These are phyloP conservation scores for Cordyceps pruinosa DNA, from an alignment of 2,329 filamentous ascomycete genomes.

Conservation along the genomic window DNA sequence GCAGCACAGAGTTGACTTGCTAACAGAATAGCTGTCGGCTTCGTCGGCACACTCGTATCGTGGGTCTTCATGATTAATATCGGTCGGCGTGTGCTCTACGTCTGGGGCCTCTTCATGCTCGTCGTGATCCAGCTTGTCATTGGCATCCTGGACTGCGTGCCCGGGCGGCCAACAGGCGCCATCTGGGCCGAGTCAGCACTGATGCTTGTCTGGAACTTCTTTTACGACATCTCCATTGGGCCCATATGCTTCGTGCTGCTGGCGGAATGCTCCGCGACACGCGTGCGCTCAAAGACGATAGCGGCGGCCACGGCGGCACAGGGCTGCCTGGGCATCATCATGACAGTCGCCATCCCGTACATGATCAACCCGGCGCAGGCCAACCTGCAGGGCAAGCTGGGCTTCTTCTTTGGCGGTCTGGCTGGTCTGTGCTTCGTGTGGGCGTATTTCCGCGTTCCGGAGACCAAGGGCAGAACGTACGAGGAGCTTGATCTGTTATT, in stretches of 20 bases:
- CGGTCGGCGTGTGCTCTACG: slow-evolving; percentile 33
- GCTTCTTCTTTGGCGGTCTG: slow-evolving; percentile 26
- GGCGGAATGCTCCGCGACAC: slow-evolving; percentile 34
- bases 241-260: slow-evolving; percentile 38
- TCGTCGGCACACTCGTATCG: slow-evolving; percentile 31
- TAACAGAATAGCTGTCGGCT: slow-evolving; percentile 31
- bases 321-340: slow-evolving; percentile 22
- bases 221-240: slow-evolving; percentile 37
- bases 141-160: slow-evolving; percentile 44
- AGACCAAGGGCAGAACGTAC: slow-evolving; percentile 26
- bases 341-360: slow-evolving; percentile 25
- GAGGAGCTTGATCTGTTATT: slow-evolving; percentile 31
- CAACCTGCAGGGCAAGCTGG: slow-evolving; percentile 30
- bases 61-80: slow-evolving; percentile 31
- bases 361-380: slow-evolving; percentile 28
- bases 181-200: slow-evolving; percentile 30
- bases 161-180: slow-evolving; percentile 20
- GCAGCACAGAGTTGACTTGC: background rate
- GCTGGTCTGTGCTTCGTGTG: slow-evolving; percentile 22
- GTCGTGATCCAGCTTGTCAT: slow-evolving; percentile 38
- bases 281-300: slow-evolving; percentile 36
- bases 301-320: slow-evolving; percentile 31
- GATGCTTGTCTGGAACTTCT: slow-evolving; percentile 31
- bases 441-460: slow-evolving; percentile 29
- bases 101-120: slow-evolving; percentile 35